A percentile compares a stretch with the other conserved stretches of the same genome.
Conservation (phyloP, 768 basidiomycete species). For the Ephemerocybe angulata region DNA sequence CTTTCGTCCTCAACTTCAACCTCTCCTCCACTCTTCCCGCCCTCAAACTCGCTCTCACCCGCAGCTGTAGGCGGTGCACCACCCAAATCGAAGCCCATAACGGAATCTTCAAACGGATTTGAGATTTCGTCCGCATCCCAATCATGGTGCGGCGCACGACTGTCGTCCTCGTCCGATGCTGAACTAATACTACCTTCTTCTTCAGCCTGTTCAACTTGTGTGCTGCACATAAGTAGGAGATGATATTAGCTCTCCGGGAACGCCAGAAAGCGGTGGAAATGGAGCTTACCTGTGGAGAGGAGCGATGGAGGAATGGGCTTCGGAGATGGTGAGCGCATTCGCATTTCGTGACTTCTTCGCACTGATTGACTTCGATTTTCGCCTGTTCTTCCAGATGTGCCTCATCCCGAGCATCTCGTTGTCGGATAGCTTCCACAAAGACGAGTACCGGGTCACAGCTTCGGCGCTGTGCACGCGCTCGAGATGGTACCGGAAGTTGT, state of each 20-base stretch:
- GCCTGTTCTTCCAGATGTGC: not conserved
- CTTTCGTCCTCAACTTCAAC: no score
- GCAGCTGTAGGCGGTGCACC: no score
- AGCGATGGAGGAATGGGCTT: not conserved
- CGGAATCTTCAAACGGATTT: no score
- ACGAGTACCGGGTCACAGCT: not conserved
- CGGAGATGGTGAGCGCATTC: not conserved
- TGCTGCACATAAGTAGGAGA: not conserved
- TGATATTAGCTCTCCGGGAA: not conserved
- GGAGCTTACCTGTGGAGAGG: not conserved
- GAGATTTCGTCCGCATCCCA: no score
- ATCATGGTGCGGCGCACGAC: no score
- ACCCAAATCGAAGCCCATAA: no score
- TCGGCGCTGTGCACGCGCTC: slow-evolving; percentile 9
- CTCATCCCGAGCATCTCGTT: not conserved
- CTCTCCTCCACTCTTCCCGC: no score
- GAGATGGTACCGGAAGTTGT: slow-evolving; percentile 18
- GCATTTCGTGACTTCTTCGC: not conserved
- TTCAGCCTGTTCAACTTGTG: not conserved
- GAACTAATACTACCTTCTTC: no score
- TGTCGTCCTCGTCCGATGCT: no score
- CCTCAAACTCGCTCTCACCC: no score
- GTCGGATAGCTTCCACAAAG: not conserved
- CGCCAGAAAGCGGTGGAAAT: not conserved
- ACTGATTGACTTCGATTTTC: not conserved